phyloP scores from a whole-genome alignment of 768 basidiomycete species.

The Myochromella boudieri region DNA sequence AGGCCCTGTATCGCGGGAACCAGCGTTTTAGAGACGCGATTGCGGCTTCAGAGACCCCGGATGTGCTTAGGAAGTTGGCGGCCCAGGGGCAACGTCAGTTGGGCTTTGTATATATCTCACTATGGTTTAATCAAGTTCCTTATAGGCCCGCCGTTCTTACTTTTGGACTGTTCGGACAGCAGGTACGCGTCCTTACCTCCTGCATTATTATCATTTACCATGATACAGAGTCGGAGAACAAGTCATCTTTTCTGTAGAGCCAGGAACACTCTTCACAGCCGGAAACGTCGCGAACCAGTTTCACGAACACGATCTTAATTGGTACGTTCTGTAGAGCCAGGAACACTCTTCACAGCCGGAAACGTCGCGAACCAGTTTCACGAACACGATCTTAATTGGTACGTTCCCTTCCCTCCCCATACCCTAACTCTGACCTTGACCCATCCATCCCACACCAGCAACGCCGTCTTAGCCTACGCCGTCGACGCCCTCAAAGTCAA shows the following conservation, averaged over 20 bases:
- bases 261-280: slow-evolving; percentile 37
- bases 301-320: slow-evolving; percentile 32
- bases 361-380: slow-evolving; percentile 43
- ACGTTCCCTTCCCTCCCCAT: slow-evolving; percentile 7
- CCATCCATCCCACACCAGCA: slow-evolving; percentile 14
- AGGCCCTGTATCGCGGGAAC: slow-evolving; percentile 18
- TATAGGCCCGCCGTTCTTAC: slow-evolving; percentile 35
- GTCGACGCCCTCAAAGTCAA: slow-evolving; percentile 34
- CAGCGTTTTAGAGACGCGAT: slow-evolving; percentile 16
- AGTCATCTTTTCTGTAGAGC: slow-evolving; percentile 37
- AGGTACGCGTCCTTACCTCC: slow-evolving; percentile 16
- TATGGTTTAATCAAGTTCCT: background rate
- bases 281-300: slow-evolving; percentile 43
- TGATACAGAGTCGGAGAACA: slow-evolving; percentile 29
- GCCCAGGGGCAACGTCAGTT: slow-evolving; percentile 16
- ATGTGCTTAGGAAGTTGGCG: slow-evolving; percentile 15
- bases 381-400: slow-evolving; percentile 33
- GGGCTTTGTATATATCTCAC: background rate
- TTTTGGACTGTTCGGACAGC: slow-evolving; percentile 40
- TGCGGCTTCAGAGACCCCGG: slow-evolving; percentile 12
- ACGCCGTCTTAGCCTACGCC: slow-evolving; percentile 38
- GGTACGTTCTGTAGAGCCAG: slow-evolving; percentile 22
- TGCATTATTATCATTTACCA: background rate
- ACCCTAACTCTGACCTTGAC: background rate
- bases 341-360: slow-evolving; percentile 9